phyloP scores from a whole-genome alignment of 148 eudicot genomes.

The Pouteria glomerata region DNA sequence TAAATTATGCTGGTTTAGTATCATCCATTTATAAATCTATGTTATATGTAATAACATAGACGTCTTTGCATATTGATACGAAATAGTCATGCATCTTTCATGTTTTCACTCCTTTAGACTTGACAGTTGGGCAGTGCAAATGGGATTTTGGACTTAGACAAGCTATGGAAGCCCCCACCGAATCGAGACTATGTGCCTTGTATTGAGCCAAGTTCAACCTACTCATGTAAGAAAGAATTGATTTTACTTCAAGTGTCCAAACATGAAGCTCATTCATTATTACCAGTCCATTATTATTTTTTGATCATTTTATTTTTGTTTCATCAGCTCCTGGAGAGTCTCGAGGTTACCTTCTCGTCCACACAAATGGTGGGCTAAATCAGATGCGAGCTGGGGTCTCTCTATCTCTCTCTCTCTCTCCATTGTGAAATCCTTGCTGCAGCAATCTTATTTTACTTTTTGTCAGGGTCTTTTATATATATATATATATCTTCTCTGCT shows the following conservation, averaged over 20 bases:
- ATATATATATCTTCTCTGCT: background rate
- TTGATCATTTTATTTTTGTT: constrained; percentile 9
- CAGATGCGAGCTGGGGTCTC: constrained; percentile 99
- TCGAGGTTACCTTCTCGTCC: constrained; percentile 75
- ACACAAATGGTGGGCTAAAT: constrained; percentile 95
- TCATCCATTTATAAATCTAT: no score
- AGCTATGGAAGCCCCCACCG: constrained; percentile 84
- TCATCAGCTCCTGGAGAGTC: constrained; percentile 61
- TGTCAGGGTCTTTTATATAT: background rate
- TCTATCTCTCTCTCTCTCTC: constrained; percentile 13
- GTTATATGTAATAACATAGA: background rate
- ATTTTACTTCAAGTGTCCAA: background rate
- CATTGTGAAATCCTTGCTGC: no score
- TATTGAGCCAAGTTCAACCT: constrained; percentile 49
- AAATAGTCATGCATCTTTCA: constrained; percentile 36
- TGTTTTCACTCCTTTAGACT: constrained; percentile 75
- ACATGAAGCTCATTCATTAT: background rate
- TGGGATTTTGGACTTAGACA: constrained; percentile 34
- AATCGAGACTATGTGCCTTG: constrained; percentile 76
- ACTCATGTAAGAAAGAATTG: constrained; percentile 34
- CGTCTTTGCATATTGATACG: constrained; percentile 13
- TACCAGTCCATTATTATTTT: background rate
- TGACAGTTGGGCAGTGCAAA: constrained; percentile 70
- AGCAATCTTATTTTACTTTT: background rate
- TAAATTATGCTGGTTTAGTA: background rate